A percentile compares a stretch with the other conserved stretches of the same genome.
Evolutionary conservation across 2,329 filamentous ascomycete species (phyloP).

Genomic region (Botrytis elliptica): DNA sequence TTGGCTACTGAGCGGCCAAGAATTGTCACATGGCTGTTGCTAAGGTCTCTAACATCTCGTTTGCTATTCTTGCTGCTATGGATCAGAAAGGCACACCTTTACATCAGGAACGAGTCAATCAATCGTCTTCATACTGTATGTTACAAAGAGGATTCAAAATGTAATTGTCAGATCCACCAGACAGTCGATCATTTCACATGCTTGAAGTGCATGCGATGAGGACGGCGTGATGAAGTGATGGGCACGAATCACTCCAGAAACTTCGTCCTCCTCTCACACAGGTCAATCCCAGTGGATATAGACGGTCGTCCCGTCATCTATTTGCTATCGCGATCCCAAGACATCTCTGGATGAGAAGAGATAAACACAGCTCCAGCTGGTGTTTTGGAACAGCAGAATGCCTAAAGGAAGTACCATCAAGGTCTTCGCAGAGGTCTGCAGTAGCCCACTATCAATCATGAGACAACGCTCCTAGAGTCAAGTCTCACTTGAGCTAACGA

Average conservation of each 20-base stretch:
- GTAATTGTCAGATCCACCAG: neutral
- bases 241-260: neutral
- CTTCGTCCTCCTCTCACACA: neutral
- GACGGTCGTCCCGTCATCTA: neutral
- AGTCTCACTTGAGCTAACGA: neutral
- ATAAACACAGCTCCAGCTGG: neutral
- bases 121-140: neutral
- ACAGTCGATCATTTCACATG: neutral
- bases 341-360: neutral
- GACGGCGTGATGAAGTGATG: neutral
- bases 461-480: neutral
- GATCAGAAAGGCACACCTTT: neutral
- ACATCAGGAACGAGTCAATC: neutral
- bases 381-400: neutral
- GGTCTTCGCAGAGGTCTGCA: neutral
- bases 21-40: neutral
- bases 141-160: neutral
- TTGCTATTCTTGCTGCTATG: neutral
- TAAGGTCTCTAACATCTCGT: neutral
- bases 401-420: neutral
- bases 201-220: neutral
- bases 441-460: neutral
- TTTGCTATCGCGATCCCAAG: neutral
- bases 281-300: neutral
- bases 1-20: neutral